Conservation (phyloP, 1,139 yeast species). For the Eremothecium gossypii region DNA sequence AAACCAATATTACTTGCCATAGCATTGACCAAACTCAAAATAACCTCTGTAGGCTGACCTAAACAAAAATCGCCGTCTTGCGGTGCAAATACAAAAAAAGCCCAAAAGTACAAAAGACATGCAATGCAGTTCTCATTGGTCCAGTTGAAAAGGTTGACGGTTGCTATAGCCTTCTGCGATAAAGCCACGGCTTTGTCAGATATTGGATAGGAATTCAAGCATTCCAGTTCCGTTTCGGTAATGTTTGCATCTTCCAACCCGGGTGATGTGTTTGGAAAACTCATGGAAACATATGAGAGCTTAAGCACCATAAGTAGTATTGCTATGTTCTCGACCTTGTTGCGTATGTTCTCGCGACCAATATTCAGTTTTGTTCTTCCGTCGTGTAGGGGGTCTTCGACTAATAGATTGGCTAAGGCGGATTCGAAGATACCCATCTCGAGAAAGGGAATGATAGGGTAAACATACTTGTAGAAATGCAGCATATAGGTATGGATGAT, state of each 20-base stretch:
- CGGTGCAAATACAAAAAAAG: conserved; percentile 26
- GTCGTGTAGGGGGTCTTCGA: conserved; percentile 13
- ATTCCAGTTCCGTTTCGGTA: neutral
- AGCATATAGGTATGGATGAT: conserved; percentile 17
- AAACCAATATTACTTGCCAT: conserved; percentile 26
- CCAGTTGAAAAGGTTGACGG: conserved; percentile 25
- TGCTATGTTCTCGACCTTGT: conserved; percentile 24
- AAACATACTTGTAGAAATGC: conserved; percentile 23
- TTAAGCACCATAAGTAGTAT: conserved; percentile 22
- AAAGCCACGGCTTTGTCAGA: conserved; percentile 17
- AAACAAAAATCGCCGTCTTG: conserved; percentile 28
- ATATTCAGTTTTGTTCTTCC: conserved; percentile 16
- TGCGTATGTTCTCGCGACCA: conserved; percentile 21
- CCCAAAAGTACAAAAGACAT: conserved; percentile 27
- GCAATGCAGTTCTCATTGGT: conserved; percentile 26
- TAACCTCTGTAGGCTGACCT: conserved; percentile 26
- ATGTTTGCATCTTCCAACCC: neutral
- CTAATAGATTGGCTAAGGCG: conserved; percentile 15
- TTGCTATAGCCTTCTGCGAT: conserved; percentile 18
- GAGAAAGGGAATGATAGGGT: conserved; percentile 22
- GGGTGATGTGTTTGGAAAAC: conserved; percentile 5
- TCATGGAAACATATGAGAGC: conserved; percentile 20
- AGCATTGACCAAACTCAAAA: conserved; percentile 20
- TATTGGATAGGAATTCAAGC: conserved; percentile 15
- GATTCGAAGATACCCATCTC: conserved; percentile 22